Conservation (phyloP, 495 filamentous ascomycete species). For the Penicillium salamii region DNA sequence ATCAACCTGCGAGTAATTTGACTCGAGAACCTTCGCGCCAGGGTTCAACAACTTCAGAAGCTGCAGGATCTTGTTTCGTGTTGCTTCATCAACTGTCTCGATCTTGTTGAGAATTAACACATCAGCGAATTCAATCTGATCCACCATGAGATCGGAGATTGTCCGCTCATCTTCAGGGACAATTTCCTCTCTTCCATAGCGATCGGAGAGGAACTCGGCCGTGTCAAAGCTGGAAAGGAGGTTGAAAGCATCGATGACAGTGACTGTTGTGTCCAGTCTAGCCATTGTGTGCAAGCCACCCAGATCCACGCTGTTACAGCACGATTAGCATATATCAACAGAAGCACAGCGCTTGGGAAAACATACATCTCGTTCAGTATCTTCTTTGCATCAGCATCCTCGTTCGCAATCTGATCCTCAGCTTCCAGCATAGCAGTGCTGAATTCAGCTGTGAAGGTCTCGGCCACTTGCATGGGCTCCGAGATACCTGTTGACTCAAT, state of each 20-base stretch:
- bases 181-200: constrained; percentile 39
- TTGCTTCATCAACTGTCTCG: constrained; percentile 39
- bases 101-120: constrained; percentile 58
- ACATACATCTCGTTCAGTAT: constrained; percentile 39
- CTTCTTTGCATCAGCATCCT: constrained; percentile 32
- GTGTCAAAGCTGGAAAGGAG: constrained; percentile 57
- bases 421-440: constrained; percentile 40
- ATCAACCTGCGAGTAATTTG: constrained; percentile 44
- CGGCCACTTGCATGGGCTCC: constrained; percentile 62
- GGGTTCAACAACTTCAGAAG: constrained; percentile 50
- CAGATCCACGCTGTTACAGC: constrained; percentile 33
- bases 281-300: constrained; percentile 53
- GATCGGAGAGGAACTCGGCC: constrained; percentile 52
- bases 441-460: constrained; percentile 57
- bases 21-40: constrained; percentile 47
- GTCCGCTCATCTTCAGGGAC: constrained; percentile 57
- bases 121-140: constrained; percentile 63
- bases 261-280: constrained; percentile 57
- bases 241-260: constrained; percentile 58
- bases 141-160: constrained; percentile 58
- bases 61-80: constrained; percentile 37
- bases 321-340: constrained; percentile 8
- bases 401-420: constrained; percentile 25
- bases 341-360: neutral
- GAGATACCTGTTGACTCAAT: constrained; percentile 62